phyloP scores from a whole-genome alignment of 768 basidiomycete genomes.

The Inosperma sp. region DNA sequence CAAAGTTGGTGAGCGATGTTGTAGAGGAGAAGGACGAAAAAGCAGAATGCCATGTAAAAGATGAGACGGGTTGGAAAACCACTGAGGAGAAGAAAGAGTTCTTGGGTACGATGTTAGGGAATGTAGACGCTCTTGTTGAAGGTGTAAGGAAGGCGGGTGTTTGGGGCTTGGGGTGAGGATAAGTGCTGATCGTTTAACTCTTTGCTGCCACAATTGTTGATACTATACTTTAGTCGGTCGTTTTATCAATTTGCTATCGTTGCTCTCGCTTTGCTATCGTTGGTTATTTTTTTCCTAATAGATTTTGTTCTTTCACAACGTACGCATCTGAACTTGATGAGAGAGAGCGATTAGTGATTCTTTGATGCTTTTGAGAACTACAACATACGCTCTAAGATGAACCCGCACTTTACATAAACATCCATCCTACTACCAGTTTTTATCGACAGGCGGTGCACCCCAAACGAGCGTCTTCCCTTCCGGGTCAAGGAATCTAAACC shows the following conservation, averaged over 20 bases:
- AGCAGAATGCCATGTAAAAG: conserved; percentile 9
- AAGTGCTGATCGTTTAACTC: background rate
- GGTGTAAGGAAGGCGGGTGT: conserved; percentile 83
- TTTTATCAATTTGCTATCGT: too few relatives aligned
- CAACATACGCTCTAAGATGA: background rate
- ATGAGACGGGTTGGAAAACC: conserved; percentile 39
- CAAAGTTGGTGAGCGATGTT: background rate
- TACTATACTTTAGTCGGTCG: too few relatives aligned
- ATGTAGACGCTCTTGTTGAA: conserved; percentile 87
- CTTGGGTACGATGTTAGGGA: conserved; percentile 78
- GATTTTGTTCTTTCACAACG: too few relatives aligned
- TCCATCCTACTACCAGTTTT: conserved; percentile 48
- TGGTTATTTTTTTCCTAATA: too few relatives aligned
- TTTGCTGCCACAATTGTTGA: too few relatives aligned
- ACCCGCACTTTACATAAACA: conserved; percentile 19
- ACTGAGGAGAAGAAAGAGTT: conserved; percentile 83
- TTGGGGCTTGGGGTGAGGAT: conserved; percentile 60
- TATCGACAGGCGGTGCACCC: conserved; percentile 69
- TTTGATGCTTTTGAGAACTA: too few relatives aligned
- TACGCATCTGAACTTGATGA: too few relatives aligned
- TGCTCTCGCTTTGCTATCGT: too few relatives aligned
- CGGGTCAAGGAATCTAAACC: conserved; percentile 48
- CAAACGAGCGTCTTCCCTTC: conserved; percentile 59
- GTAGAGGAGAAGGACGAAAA: conserved; percentile 12
- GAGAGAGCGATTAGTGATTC: background rate